Evolutionary conservation across 768 basidiomycete species (phyloP).

Genomic region (Mycena haematopus): DNA sequence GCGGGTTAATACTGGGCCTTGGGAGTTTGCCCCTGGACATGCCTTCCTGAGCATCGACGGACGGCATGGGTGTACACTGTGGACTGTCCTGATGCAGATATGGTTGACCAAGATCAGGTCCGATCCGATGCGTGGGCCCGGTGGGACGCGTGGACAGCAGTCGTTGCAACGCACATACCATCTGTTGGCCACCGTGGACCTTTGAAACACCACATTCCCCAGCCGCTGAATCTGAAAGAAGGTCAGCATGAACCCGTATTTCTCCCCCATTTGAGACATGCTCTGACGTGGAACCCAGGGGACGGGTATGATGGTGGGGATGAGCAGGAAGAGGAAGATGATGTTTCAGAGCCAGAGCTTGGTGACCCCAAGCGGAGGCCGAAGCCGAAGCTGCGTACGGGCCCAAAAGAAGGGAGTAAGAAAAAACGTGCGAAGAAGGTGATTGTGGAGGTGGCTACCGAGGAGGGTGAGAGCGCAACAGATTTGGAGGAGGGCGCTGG

Average conservation of each 20-base stretch:
- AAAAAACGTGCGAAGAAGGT: neutral
- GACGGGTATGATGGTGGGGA: constrained; percentile 1
- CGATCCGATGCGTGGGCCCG: neutral
- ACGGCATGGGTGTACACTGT: neutral
- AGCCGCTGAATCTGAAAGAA: too few species aligned
- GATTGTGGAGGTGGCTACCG: neutral
- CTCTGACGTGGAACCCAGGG: too few species aligned
- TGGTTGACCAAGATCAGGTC: neutral
- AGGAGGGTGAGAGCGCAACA: neutral
- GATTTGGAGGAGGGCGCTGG: neutral
- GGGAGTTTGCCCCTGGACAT: constrained; percentile 14
- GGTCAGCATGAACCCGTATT: too few species aligned
- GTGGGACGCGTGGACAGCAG: neutral
- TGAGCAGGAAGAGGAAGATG: neutral
- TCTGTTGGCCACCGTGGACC: neutral
- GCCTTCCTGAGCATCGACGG: neutral
- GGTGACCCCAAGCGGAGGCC: too few species aligned
- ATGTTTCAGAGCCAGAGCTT: too few species aligned
- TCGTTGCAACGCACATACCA: neutral
- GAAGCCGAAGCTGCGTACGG: neutral
- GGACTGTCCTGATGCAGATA: neutral
- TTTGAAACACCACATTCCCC: neutral
- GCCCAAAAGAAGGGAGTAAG: neutral
- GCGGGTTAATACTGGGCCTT: neutral
- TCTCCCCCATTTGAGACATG: too few species aligned